Percentiles rank a stretch among this genome's conserved stretches.
Evolutionary conservation across 2,329 filamentous ascomycete species (phyloP).

Genomic region (Escovopsis sp.): DNA sequence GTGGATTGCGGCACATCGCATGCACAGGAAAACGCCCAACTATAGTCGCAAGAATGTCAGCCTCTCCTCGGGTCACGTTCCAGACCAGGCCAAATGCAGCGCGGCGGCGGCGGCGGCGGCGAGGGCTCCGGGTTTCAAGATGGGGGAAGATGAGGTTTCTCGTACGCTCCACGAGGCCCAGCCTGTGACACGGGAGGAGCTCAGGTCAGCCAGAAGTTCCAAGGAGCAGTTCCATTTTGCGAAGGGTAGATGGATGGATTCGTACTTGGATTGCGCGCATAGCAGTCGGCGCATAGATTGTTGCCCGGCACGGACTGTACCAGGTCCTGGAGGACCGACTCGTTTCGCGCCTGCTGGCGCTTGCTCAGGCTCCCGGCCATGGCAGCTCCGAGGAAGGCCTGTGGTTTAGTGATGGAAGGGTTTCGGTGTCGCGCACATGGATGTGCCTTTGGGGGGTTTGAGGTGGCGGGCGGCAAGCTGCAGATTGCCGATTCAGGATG

Average conservation of each 20-base stretch:
- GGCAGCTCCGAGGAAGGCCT: conserved; percentile 1
- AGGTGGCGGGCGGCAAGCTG: conserved; percentile 4
- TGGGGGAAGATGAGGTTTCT: conserved; percentile 9
- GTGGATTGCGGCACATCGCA: conserved; percentile 91
- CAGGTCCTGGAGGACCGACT: conserved; percentile 79
- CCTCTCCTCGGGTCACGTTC: neutral
- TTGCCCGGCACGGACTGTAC: conserved; percentile 75
- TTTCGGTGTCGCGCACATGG: conserved; percentile 1
- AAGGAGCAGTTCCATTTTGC: neutral
- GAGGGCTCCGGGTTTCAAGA: neutral
- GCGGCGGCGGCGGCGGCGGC: too few relatives aligned
- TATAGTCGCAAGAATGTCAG: conserved; percentile 24
- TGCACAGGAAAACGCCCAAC: conserved; percentile 92
- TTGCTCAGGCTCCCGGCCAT: conserved; percentile 77
- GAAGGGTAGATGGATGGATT: conserved; percentile 15
- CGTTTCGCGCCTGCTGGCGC: conserved; percentile 95
- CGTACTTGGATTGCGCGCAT: conserved; percentile 76
- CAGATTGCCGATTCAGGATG: conserved; percentile 2
- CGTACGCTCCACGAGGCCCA: conserved; percentile 96
- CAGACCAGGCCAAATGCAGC: neutral
- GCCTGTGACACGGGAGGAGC: conserved; percentile 33
- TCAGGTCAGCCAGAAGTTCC: conserved; percentile 16
- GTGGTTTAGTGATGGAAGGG: conserved; percentile 3
- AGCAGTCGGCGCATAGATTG: conserved; percentile 86
- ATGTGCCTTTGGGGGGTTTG: neutral